Conservation (phyloP, 306 rosid genomes). For the Aeschynomene evenia region DNA sequence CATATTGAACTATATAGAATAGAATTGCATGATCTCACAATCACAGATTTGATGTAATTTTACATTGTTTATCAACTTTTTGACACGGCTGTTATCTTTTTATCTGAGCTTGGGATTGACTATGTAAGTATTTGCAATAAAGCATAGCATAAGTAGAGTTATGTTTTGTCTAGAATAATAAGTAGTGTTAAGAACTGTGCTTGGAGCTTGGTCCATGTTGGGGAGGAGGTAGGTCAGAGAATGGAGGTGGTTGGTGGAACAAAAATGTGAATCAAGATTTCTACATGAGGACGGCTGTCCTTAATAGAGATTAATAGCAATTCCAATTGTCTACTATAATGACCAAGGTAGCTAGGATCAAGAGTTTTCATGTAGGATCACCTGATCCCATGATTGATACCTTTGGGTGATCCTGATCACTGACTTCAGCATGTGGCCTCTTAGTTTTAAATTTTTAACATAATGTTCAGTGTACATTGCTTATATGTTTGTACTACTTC, state of each 20-base stretch:
- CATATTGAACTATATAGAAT: background rate
- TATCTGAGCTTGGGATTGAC: too few relatives aligned
- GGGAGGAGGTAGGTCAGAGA: background rate
- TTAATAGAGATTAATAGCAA: background rate
- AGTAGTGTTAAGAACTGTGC: background rate
- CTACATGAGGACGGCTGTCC: background rate
- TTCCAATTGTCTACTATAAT: slow-evolving; percentile 1
- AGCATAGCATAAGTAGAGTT: too few relatives aligned
- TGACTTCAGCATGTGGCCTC: slow-evolving; percentile 7
- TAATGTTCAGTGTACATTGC: too few relatives aligned
- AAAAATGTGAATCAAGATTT: background rate
- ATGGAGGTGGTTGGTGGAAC: slow-evolving; percentile 14
- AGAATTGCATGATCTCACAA: background rate
- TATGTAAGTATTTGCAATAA: too few relatives aligned
- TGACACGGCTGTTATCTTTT: too few relatives aligned
- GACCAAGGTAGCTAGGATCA: too few relatives aligned
- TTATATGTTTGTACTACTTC: slow-evolving; percentile 2
- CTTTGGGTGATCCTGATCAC: too few relatives aligned
- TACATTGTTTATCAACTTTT: too few relatives aligned
- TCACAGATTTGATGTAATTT: too few relatives aligned
- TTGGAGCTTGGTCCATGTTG: background rate
- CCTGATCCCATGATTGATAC: too few relatives aligned
- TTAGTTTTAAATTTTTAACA: too few relatives aligned
- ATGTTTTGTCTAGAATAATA: background rate
- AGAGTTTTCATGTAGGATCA: too few relatives aligned